Conservation (phyloP, 257 asterid species). For the Solanum paucissectum region DNA sequence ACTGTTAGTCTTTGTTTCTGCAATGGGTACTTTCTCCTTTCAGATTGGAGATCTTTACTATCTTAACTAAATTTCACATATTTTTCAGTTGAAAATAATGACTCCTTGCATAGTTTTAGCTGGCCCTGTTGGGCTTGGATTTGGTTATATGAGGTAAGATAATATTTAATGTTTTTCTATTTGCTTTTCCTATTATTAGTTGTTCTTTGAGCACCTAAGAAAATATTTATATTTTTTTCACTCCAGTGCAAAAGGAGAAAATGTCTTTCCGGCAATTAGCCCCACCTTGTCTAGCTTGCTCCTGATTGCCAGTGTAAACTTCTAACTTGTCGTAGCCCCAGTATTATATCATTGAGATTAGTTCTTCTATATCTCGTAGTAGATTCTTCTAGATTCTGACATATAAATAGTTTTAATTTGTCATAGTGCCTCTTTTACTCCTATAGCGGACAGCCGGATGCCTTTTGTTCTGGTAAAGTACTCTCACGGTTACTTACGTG, state of each 20-base stretch:
- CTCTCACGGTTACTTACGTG: not conserved
- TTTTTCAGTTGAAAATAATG: constrained; percentile 3
- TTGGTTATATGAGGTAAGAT: constrained; percentile 35
- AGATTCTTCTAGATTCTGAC: constrained; percentile 2
- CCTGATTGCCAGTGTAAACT: constrained; percentile 30
- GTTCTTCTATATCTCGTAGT: not conserved
- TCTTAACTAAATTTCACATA: not conserved
- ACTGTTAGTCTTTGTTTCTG: not conserved
- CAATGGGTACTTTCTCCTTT: not conserved
- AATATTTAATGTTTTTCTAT: not conserved
- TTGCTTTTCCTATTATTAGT: not conserved
- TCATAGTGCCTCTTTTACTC: constrained; percentile 27
- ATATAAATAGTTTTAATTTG: not conserved
- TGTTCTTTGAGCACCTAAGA: not conserved
- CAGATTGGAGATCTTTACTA: not conserved
- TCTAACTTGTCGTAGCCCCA: not conserved
- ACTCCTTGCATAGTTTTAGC: constrained; percentile 34
- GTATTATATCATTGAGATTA: not conserved
- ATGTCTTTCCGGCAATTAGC: constrained; percentile 27
- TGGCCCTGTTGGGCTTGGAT: constrained; percentile 42
- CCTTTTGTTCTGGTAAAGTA: constrained; percentile 11
- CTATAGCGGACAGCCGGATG: constrained; percentile 10
- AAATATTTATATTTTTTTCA: not conserved
- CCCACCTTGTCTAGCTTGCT: constrained; percentile 32
- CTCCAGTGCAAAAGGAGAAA: constrained; percentile 32